Evolutionary conservation across 2,329 filamentous ascomycete species (phyloP).

Genomic region (Alternaria novae-zelandiae): DNA sequence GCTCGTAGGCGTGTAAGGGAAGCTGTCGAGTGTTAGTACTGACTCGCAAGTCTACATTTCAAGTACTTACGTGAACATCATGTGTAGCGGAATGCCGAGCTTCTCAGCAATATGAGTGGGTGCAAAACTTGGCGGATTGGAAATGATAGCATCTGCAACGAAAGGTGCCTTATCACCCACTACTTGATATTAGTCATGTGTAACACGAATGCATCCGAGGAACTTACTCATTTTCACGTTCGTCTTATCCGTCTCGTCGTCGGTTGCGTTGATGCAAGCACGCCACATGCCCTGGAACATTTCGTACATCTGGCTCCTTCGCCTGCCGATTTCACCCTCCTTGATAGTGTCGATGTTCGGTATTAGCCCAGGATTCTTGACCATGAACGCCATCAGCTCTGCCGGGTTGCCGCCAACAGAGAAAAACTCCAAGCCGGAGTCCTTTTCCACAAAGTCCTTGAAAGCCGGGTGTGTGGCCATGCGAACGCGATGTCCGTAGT

Average conservation of each 20-base stretch:
- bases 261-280: conserved; percentile 75
- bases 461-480: conserved; percentile 82
- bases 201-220: too few relatives aligned
- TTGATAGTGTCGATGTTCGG: conserved; percentile 75
- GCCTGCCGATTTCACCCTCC: conserved; percentile 72
- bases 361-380: conserved; percentile 80
- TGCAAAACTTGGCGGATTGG: conserved; percentile 79
- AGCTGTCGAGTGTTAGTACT: conserved; percentile 48
- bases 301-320: conserved; percentile 74
- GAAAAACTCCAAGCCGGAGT: conserved; percentile 79
- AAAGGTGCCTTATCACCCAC: conserved; percentile 72
- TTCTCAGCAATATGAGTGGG: conserved; percentile 79
- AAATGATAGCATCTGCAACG: conserved; percentile 82
- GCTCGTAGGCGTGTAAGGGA: conserved; percentile 78
- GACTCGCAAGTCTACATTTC: neutral
- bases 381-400: conserved; percentile 88
- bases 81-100: conserved; percentile 74
- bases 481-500: conserved; percentile 75
- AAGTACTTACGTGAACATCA: conserved; percentile 82
- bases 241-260: conserved; percentile 67
- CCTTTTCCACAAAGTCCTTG: conserved; percentile 74
- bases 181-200: conserved; percentile 19
- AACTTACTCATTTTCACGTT: conserved; percentile 64
- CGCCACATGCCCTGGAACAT: conserved; percentile 88
- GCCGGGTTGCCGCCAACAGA: conserved; percentile 79